Evolutionary conservation across 805 yeast genomes (phyloP), one percentile per base, ranked within the genome.

Genomic region (Wilhelminamyces savonicus): DNA sequence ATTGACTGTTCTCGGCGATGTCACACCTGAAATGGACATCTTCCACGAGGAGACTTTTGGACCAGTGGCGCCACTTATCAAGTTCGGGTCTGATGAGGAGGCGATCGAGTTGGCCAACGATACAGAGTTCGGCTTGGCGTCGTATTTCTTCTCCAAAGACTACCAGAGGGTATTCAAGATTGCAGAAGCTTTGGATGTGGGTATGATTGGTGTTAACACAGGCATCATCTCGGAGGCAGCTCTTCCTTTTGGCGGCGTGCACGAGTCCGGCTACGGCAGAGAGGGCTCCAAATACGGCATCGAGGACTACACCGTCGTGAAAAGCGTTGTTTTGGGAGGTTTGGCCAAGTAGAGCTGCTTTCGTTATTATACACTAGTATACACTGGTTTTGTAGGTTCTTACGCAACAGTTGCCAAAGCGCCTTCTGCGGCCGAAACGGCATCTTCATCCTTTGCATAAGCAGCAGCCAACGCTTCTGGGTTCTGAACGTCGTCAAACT

Each of bases 201-300:
- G 83, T 24, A 76, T 74, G 79, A 80, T 76, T 14, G 63, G 77
- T 24, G 74, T 76, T 26, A 77, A 76, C 52, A 70, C 75, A 7
- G 79, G 79, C 30, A 42, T 71, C 3, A 71, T 74, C 48, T 67
- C 78, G 5, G 79, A 74, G 38, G 64, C 69, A 19, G 57, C 78
- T 4, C 44, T 76, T 27, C 82, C 82, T 38, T 62, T 62, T 41
- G 69, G 85, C 20, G 85, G 85, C 32, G 61, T 78, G 27, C 74
- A 75, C 41, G 75, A 75, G 43, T 71, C 80, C 16, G 85, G 85
- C 0, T 76, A 75, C 48, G 85, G 85, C 20, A 70, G 83, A 53
- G 85, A 78, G 52, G 83, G 83, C 12, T 71, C 80, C 2, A 52
- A 69, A 31, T 66, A 66, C 43, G 85, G 84, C 21, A 51, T 78